These are phyloP conservation scores for Raphanus sativus DNA, from an alignment of 345 rosid genomes.

Conservation along the genomic window DNA sequence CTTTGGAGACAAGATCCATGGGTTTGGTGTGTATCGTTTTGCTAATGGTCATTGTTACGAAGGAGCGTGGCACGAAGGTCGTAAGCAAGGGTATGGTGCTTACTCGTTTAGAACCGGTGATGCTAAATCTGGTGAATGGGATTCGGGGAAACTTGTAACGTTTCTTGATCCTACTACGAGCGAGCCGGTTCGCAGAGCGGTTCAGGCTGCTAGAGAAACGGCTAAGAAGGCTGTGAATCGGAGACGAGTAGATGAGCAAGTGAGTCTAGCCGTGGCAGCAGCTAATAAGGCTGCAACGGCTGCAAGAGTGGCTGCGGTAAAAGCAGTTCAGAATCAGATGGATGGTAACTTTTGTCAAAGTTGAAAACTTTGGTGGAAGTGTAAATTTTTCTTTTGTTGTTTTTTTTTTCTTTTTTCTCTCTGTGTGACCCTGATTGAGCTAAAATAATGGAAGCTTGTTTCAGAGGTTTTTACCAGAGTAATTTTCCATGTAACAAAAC, in stretches of 20 bases:
- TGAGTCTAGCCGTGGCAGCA: constrained; percentile 61
- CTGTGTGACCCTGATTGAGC: constrained; percentile 39
- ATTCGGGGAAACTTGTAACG: constrained; percentile 58
- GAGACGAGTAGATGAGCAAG: constrained; percentile 71
- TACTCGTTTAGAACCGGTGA: constrained; percentile 78
- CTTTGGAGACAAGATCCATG: constrained; percentile 88
- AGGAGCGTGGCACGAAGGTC: constrained; percentile 98
- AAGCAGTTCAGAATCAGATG: constrained; percentile 89
- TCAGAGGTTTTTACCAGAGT: constrained; percentile 33
- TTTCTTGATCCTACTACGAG: constrained; percentile 44
- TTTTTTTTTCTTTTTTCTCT: neutral
- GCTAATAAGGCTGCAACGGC: constrained; percentile 94
- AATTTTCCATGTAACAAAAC: constrained; percentile 19
- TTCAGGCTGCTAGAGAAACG: constrained; percentile 77
- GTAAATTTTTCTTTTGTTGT: constrained; percentile 3
- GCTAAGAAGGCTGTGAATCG: constrained; percentile 65
- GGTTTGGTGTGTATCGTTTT: constrained; percentile 86
- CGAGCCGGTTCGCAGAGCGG: constrained; percentile 58
- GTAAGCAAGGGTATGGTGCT: constrained; percentile 85
- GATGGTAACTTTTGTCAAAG: constrained; percentile 85
- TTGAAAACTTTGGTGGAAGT: constrained; percentile 20
- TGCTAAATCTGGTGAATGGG: constrained; percentile 79
- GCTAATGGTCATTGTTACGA: constrained; percentile 91
- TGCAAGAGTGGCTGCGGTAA: constrained; percentile 92
- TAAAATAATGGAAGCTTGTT: constrained; percentile 19